phyloP scores from a whole-genome alignment of 2,329 filamentous ascomycete genomes.

The Epichloe coenophiala region DNA sequence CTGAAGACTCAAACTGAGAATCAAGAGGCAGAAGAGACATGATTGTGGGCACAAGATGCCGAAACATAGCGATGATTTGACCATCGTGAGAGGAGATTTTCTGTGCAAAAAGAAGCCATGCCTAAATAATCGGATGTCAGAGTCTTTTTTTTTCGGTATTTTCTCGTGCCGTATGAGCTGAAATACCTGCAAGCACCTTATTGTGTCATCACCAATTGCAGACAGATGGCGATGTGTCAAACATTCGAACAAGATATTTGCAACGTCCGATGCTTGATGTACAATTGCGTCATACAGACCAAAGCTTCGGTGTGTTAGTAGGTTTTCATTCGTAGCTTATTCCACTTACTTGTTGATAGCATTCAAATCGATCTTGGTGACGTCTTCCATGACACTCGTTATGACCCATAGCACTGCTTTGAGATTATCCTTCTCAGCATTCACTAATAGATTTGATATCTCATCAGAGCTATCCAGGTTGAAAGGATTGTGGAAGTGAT shows the following conservation, averaged over 20 bases:
- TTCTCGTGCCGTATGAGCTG: neutral
- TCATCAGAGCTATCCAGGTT: conserved; percentile 21
- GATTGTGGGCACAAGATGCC: conserved; percentile 43
- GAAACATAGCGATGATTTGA: conserved; percentile 44
- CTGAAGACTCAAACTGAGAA: conserved; percentile 42
- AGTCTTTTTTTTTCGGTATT: neutral
- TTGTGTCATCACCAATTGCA: conserved; percentile 37
- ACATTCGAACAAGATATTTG: conserved; percentile 25
- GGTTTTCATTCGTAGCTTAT: neutral
- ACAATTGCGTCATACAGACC: conserved; percentile 26
- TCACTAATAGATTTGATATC: conserved; percentile 31
- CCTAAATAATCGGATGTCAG: conserved; percentile 26
- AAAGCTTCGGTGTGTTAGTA: conserved; percentile 16
- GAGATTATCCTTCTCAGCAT: conserved; percentile 32
- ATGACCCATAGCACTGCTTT: conserved; percentile 52
- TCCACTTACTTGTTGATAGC: conserved; percentile 39
- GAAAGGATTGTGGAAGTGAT: conserved; percentile 11
- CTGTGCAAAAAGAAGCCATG: conserved; percentile 64
- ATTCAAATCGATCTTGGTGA: conserved; percentile 47
- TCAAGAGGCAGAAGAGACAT: conserved; percentile 47
- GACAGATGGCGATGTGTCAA: conserved; percentile 13
- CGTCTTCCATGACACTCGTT: conserved; percentile 22
- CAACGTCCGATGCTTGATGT: conserved; percentile 26
- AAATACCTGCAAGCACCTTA: conserved; percentile 47
- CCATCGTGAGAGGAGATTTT: conserved; percentile 44